A percentile compares a stretch with the other conserved stretches of the same genome.
phyloP scores from a whole-genome alignment of 495 filamentous ascomycete genomes.

The Penicillium longicatenatum region DNA sequence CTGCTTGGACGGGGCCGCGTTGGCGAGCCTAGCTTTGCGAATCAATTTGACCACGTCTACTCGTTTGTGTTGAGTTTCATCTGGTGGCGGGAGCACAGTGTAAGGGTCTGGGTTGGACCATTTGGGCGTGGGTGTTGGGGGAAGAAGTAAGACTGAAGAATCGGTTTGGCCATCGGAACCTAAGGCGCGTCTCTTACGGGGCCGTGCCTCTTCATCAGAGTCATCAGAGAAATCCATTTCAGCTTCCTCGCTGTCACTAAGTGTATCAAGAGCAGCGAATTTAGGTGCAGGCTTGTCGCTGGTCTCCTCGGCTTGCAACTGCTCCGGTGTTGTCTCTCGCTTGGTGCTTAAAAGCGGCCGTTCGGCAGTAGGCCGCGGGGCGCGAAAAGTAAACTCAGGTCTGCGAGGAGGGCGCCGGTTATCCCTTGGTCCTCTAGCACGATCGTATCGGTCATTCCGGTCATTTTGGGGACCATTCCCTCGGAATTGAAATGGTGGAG shows the following conservation, averaged over 20 bases:
- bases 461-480: conserved; percentile 23
- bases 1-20: conserved; percentile 31
- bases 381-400: conserved; percentile 51
- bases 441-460: neutral
- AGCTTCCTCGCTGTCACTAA: conserved; percentile 73
- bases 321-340: conserved; percentile 42
- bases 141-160: conserved; percentile 12
- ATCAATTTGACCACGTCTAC: conserved; percentile 86
- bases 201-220: conserved; percentile 47
- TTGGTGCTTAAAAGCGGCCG: conserved; percentile 45
- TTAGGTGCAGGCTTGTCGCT: conserved; percentile 36
- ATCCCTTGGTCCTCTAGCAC: conserved; percentile 12
- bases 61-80: conserved; percentile 64
- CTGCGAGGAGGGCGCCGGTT: conserved; percentile 31
- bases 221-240: conserved; percentile 63
- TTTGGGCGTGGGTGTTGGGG: conserved; percentile 52
- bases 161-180: conserved; percentile 44
- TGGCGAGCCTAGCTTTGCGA: conserved; percentile 71
- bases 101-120: conserved; percentile 97
- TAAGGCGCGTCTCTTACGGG: conserved; percentile 52
- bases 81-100: conserved; percentile 74
- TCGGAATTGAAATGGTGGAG: conserved; percentile 44
- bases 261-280: conserved; percentile 54
- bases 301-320: conserved; percentile 29
- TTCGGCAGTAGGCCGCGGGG: conserved; percentile 41